Percentiles rank a stretch among this genome's conserved stretches.
These are phyloP conservation scores for Xerocomellus amylosporus DNA, from an alignment of 768 basidiomycete genomes.

Conservation along the genomic window DNA sequence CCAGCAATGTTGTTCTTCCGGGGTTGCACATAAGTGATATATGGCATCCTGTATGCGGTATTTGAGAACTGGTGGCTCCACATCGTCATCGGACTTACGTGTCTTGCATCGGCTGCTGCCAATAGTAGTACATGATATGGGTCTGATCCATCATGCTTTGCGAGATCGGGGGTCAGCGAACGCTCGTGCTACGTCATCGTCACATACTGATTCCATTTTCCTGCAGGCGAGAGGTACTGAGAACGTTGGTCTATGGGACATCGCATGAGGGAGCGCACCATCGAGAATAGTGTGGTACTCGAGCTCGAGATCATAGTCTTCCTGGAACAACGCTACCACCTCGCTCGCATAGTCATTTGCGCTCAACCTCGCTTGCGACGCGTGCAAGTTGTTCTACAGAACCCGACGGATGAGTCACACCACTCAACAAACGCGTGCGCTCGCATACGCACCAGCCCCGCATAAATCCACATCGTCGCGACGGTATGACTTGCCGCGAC, in stretches of 20 bases:
- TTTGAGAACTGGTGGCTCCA: neutral
- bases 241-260: neutral
- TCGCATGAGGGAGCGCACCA: neutral
- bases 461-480: neutral
- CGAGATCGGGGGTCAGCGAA: constrained; percentile 9
- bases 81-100: constrained; percentile 35
- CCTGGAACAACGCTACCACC: neutral
- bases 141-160: constrained; percentile 69
- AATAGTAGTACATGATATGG: constrained; percentile 62
- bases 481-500: neutral
- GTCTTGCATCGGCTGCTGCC: constrained; percentile 70
- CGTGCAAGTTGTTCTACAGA: neutral
- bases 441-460: neutral
- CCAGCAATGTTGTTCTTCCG: neutral
- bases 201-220: neutral
- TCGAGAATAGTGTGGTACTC: neutral
- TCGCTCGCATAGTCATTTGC: neutral
- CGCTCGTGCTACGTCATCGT: neutral
- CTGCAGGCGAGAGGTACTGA: neutral
- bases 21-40: neutral
- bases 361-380: neutral
- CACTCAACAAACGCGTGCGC: neutral
- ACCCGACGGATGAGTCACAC: neutral
- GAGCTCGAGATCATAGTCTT: neutral
- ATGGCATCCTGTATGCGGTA: constrained; percentile 34